Percentiles rank a stretch among this genome's conserved stretches.
Conservation (phyloP, 768 basidiomycete genomes). For the Tulasnella sp. region DNA sequence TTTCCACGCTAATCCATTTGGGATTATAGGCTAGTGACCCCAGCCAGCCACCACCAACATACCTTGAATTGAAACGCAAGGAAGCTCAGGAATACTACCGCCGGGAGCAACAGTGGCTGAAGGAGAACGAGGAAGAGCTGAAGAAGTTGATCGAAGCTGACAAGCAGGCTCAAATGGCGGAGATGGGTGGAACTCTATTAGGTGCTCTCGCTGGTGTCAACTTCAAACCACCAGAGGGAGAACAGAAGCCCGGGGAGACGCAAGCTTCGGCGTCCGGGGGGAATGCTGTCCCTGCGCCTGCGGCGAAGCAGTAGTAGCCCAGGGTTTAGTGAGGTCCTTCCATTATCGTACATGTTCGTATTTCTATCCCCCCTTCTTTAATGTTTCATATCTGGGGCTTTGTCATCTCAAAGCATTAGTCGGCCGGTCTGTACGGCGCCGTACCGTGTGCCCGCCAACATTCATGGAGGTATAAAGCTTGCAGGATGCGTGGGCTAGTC, state of each 20-base stretch:
- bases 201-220: constrained; percentile 25
- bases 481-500: background rate
- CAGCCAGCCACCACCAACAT: constrained; percentile 25
- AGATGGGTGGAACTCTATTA: constrained; percentile 33
- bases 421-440: background rate
- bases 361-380: background rate
- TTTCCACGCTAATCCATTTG: background rate
- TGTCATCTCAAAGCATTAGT: background rate
- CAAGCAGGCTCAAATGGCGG: constrained; percentile 36
- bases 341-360: background rate
- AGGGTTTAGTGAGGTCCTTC: background rate
- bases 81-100: constrained; percentile 38
- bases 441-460: background rate
- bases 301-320: constrained; percentile 2
- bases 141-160: constrained; percentile 39
- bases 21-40: background rate
- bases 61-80: constrained; percentile 34
- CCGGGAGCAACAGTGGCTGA: constrained; percentile 41
- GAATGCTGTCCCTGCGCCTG: background rate
- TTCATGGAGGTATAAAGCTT: background rate
- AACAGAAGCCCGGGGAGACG: background rate
- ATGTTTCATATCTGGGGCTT: constrained; percentile 5
- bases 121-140: constrained; percentile 38
- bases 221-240: constrained; percentile 14
- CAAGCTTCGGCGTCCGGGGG: background rate